These are phyloP conservation scores for Colletotrichum plurivorum DNA, from an alignment of 2,329 filamentous ascomycete genomes.

Conservation along the genomic window DNA sequence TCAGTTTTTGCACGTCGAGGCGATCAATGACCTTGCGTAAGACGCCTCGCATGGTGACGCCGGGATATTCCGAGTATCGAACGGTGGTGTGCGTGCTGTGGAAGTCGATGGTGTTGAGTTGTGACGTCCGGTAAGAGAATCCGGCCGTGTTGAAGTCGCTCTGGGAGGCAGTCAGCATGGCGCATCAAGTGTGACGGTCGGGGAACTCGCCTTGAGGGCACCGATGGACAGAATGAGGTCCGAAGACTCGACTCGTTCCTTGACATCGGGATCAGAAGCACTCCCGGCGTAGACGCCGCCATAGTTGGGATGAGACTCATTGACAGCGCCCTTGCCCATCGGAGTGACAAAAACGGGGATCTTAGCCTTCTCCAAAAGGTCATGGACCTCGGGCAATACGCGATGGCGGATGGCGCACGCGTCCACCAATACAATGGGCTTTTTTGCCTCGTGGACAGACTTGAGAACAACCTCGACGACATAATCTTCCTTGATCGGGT, in stretches of 20 bases:
- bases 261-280: constrained; percentile 77
- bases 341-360: constrained; percentile 90
- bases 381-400: constrained; percentile 79
- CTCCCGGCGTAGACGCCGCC: constrained; percentile 89
- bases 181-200: background rate
- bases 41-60: constrained; percentile 83
- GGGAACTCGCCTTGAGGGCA: constrained; percentile 63
- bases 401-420: constrained; percentile 85
- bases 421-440: constrained; percentile 85
- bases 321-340: constrained; percentile 89
- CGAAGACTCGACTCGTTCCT: constrained; percentile 74
- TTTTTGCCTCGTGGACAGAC: constrained; percentile 79
- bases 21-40: constrained; percentile 77
- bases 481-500: constrained; percentile 81
- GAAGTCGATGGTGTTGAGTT: constrained; percentile 85
- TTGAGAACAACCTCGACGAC: constrained; percentile 85
- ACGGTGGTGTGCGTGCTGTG: constrained; percentile 82
- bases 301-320: constrained; percentile 82
- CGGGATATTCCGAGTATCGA: constrained; percentile 83
- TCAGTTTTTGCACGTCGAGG: constrained; percentile 71
- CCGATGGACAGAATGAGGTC: constrained; percentile 82
- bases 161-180: constrained; percentile 50
- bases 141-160: constrained; percentile 87
- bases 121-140: constrained; percentile 84
- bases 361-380: constrained; percentile 79